Evolutionary conservation across 768 basidiomycete species (phyloP).

Genomic region (Lactarius pseudohatsudake): DNA sequence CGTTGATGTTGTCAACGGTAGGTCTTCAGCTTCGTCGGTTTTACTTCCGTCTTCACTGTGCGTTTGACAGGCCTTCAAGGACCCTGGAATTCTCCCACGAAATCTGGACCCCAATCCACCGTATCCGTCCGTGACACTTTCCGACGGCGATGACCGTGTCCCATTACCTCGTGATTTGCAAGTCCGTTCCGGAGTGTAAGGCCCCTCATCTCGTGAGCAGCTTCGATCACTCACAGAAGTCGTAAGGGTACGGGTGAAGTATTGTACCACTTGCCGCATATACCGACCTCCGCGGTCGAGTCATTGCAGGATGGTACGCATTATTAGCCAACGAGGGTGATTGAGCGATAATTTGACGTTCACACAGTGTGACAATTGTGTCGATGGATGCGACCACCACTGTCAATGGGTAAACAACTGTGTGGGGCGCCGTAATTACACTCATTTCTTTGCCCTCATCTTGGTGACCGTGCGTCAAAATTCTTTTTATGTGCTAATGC

Average conservation of each 20-base stretch:
- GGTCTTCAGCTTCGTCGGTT: constrained; percentile 33
- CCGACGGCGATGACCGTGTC: constrained; percentile 57
- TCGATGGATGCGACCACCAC: constrained; percentile 93
- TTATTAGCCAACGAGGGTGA: neutral
- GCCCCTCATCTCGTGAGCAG: constrained; percentile 24
- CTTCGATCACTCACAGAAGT: constrained; percentile 2
- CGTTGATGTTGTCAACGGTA: constrained; percentile 77
- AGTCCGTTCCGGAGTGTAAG: constrained; percentile 75
- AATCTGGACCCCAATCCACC: constrained; percentile 86
- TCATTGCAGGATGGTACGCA: constrained; percentile 88
- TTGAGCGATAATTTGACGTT: neutral
- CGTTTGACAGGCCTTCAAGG: constrained; percentile 60
- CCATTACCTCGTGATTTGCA: constrained; percentile 82
- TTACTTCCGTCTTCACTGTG: constrained; percentile 31
- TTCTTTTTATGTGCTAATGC: constrained; percentile 15
- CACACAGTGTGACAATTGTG: constrained; percentile 90
- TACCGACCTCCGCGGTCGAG: constrained; percentile 94
- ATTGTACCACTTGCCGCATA: constrained; percentile 88
- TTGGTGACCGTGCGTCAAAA: constrained; percentile 60
- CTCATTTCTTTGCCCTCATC: constrained; percentile 88
- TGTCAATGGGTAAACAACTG: constrained; percentile 95
- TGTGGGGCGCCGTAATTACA: constrained; percentile 92
- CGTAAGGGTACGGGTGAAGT: constrained; percentile 83
- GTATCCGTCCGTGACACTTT: constrained; percentile 58
- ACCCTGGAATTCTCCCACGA: constrained; percentile 89